phyloP scores from a whole-genome alignment of 257 asterid species.

The Cynanchum wilfordii region DNA sequence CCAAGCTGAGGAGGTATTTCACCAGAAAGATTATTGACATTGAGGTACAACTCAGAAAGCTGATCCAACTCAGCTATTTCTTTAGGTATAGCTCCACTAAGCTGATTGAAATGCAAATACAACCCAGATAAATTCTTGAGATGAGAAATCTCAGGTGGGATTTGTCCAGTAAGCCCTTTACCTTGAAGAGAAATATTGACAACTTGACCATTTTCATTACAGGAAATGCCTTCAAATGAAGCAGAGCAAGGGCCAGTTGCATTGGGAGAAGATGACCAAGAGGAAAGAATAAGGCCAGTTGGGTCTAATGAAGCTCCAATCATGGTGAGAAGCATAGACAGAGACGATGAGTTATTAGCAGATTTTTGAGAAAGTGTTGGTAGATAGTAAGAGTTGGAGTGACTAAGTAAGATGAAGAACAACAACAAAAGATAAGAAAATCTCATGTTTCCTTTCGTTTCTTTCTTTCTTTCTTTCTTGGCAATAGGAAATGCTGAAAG shows the following conservation, averaged over 20 bases:
- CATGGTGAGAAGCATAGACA: constrained; percentile 58
- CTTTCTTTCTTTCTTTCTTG: constrained; percentile 3
- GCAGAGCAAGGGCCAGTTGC: constrained; percentile 61
- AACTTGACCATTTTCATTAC: constrained; percentile 64
- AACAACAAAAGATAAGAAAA: constrained; percentile 23
- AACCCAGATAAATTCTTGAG: constrained; percentile 74
- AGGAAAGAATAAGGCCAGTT: constrained; percentile 43
- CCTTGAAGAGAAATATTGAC: constrained; percentile 93
- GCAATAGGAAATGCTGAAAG: constrained; percentile 24
- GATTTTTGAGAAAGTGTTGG: constrained; percentile 15
- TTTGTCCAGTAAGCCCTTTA: constrained; percentile 63
- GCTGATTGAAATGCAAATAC: constrained; percentile 86
- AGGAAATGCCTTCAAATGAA: constrained; percentile 74
- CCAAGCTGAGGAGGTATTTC: constrained; percentile 73
- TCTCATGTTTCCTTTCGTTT: constrained; percentile 29
- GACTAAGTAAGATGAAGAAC: constrained; percentile 17
- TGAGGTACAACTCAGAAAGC: constrained; percentile 86
- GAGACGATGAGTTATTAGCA: constrained; percentile 11
- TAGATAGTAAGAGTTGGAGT: constrained; percentile 20
- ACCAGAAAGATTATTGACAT: constrained; percentile 80
- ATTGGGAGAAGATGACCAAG: constrained; percentile 54
- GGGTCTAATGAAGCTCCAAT: constrained; percentile 77
- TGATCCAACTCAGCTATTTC: constrained; percentile 65
- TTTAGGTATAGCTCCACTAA: constrained; percentile 75
- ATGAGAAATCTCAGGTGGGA: constrained; percentile 83